Conservation (phyloP, 805 yeast genomes). For the Blastobotrys attinorum region DNA sequence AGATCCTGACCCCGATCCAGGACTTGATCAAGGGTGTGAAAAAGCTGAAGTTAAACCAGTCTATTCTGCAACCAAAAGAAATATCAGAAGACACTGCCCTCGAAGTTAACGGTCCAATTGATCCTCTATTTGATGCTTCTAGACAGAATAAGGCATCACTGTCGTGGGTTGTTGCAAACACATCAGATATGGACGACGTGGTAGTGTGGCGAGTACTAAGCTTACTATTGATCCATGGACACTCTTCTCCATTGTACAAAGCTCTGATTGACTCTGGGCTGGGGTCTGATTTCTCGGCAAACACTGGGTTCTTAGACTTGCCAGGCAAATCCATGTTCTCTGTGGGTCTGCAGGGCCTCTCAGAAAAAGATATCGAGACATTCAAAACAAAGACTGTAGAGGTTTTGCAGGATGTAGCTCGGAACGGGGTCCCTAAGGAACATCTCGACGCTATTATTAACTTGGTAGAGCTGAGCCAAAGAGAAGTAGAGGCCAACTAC, state of each 20-base stretch:
- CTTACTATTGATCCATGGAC: slow-evolving; percentile 77
- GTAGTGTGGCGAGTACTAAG: slow-evolving; percentile 67
- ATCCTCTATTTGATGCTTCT: slow-evolving; percentile 59
- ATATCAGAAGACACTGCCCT: slow-evolving; percentile 32
- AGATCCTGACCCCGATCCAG: slow-evolving; percentile 52
- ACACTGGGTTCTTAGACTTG: slow-evolving; percentile 78
- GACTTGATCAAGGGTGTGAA: slow-evolving; percentile 34
- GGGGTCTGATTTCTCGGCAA: slow-evolving; percentile 80
- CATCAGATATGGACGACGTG: slow-evolving; percentile 58
- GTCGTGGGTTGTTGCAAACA: slow-evolving; percentile 81
- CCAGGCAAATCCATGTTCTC: slow-evolving; percentile 73
- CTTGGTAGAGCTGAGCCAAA: slow-evolving; percentile 75
- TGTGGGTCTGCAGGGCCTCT: slow-evolving; percentile 75
- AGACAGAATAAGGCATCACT: slow-evolving; percentile 73
- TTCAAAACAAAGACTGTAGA: slow-evolving; percentile 42
- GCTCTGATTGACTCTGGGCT: slow-evolving; percentile 76
- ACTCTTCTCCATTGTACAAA: slow-evolving; percentile 83
- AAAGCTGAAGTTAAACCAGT: slow-evolving; percentile 13
- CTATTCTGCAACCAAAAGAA: slow-evolving; percentile 37
- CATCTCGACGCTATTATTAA: slow-evolving; percentile 82
- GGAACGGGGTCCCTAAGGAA: slow-evolving; percentile 40
- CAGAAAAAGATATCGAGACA: slow-evolving; percentile 35
- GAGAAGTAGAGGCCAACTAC: slow-evolving; percentile 83
- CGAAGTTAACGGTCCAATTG: slow-evolving; percentile 64
- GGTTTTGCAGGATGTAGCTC: slow-evolving; percentile 39